Base-by-base conservation (phyloP, 495 filamentous ascomycete species). In the Schizothecium vesticola region DNA sequence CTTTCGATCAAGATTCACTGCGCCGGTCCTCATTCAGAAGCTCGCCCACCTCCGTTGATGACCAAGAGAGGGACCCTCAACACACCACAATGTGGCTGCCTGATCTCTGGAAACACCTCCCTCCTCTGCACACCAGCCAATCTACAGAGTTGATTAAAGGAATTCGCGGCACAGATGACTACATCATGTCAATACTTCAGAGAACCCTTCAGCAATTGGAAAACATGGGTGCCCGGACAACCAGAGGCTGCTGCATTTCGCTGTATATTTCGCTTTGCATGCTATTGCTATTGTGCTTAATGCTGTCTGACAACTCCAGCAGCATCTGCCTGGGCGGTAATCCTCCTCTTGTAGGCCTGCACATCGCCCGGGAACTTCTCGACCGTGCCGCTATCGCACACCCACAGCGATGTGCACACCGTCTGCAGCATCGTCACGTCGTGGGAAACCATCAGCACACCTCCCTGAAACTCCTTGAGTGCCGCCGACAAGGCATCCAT, bases 391-490 rank as follows among this genome's bases (percentile, higher is more conserved):
- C 89, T 82, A 77, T 99, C 95, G 74, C 95, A 99, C 66, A 99
- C 94, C 95, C 95, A 99, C 72, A 99, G 80, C 74, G 87, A 94
- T 31, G 83, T 92, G 77, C 95, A 99, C 21, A 99, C 95, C 68
- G 90, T 97, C 82, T 95, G 93, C 75, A 80, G 78, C 94, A 98
- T 98, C 0, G 96, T 98, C 43, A 99, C 96, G 77, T 99, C 95
- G 88, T 99, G 95, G 67, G 91, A 95, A 56, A 99, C 95, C 94
- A 99, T 98, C 64, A 99, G 83, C 70, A 98, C 94, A 71, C 95
- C 95, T 57, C 95, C 95, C 79, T 96, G 85, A 79, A 98, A 99
- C 68, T 88, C 86, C 71, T 87, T 84, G 61, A 99, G 84, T 25
- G 96, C 95, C 55, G 89, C 86, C 1, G 90, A 87, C 19, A 99